phyloP scores from a whole-genome alignment of 805 yeast genomes.

The Ogataea thermomethanolica region DNA sequence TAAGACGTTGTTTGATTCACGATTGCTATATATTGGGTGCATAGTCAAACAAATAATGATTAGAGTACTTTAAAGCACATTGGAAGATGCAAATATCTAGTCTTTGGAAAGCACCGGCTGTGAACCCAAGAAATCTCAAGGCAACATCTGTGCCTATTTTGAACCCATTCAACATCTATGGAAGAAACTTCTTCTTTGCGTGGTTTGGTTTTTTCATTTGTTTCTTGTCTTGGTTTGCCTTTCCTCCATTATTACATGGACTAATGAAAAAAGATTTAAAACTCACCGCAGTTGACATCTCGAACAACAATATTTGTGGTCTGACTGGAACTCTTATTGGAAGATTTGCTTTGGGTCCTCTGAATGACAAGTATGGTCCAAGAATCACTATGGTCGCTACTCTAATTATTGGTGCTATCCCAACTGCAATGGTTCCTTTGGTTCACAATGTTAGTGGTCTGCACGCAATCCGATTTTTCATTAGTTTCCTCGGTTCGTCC shows the following conservation, averaged over 20 bases:
- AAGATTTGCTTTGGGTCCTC: conserved; percentile 28
- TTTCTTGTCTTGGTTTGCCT: conserved; percentile 33
- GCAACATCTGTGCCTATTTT: conserved; percentile 27
- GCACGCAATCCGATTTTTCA: conserved; percentile 56
- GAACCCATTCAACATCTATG: conserved; percentile 25
- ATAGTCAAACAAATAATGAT: not conserved
- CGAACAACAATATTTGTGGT: conserved; percentile 33
- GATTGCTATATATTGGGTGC: not conserved
- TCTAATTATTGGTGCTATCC: conserved; percentile 27
- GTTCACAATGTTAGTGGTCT: conserved; percentile 43
- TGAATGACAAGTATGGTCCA: conserved; percentile 32
- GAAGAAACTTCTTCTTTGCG: conserved; percentile 27
- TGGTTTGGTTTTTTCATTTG: conserved; percentile 34
- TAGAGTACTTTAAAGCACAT: no score
- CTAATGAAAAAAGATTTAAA: conserved; percentile 24
- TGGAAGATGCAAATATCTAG: conserved; percentile 6
- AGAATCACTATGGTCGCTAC: conserved; percentile 27
- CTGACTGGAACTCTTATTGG: conserved; percentile 30
- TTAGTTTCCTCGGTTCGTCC: conserved; percentile 32
- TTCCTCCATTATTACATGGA: conserved; percentile 30
- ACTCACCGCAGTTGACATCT: conserved; percentile 25
- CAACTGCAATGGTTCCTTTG: conserved; percentile 30
- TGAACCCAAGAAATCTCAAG: conserved; percentile 28
- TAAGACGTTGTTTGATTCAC: not conserved
- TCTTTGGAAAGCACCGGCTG: conserved; percentile 24